A percentile compares a stretch with the other conserved stretches of the same genome.
Conservation (phyloP, 139 green algal genomes). For the Chlorella sp. region DNA sequence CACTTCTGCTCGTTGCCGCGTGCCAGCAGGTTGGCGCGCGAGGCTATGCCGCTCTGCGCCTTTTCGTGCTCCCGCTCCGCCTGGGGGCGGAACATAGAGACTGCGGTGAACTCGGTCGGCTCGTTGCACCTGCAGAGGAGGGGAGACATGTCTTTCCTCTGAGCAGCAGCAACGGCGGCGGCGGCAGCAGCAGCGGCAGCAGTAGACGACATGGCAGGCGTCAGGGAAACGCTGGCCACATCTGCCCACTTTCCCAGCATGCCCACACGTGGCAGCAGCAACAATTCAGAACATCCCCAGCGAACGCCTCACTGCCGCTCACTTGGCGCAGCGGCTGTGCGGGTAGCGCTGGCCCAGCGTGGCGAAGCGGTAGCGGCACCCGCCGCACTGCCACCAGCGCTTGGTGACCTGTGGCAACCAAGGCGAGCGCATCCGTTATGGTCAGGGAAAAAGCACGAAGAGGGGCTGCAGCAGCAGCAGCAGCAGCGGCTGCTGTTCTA, state of each 20-base stretch:
- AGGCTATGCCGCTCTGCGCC: constrained; percentile 30
- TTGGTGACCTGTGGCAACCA: constrained; percentile 35
- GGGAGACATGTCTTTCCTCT: too few relatives aligned
- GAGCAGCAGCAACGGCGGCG: too few relatives aligned
- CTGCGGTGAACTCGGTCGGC: constrained; percentile 35
- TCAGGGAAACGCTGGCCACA: not conserved
- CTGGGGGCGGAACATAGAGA: constrained; percentile 34
- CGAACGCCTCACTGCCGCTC: not conserved
- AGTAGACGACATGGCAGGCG: too few relatives aligned
- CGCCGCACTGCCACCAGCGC: constrained; percentile 62
- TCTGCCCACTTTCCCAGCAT: too few relatives aligned
- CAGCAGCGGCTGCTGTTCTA: too few relatives aligned
- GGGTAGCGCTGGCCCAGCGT: constrained; percentile 56
- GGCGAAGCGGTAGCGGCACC: constrained; percentile 56
- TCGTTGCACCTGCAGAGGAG: constrained; percentile 32
- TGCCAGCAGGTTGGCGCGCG: constrained; percentile 37
- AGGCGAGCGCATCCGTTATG: too few relatives aligned
- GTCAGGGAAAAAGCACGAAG: too few relatives aligned
- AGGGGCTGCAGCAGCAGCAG: too few relatives aligned
- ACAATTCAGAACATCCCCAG: too few relatives aligned
- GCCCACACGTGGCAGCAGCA: too few relatives aligned
- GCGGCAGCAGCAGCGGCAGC: too few relatives aligned
- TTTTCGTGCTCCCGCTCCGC: constrained; percentile 12
- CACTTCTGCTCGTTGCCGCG: constrained; percentile 58
- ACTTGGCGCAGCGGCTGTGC: constrained; percentile 54